Conservation (phyloP, 164 flowering plant species). For the Stephania cephalantha region DNA sequence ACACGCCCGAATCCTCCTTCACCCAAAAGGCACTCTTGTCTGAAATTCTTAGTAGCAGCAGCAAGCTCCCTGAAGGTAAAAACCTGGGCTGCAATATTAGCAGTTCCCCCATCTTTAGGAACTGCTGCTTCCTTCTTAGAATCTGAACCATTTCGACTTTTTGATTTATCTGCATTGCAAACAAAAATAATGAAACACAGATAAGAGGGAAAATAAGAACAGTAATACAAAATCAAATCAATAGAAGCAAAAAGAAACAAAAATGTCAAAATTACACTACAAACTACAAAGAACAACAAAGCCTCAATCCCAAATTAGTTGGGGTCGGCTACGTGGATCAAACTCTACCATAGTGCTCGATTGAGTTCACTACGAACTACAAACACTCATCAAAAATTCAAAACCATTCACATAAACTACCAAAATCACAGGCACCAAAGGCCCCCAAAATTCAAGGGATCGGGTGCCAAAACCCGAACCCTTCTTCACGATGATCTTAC, state of each 20-base stretch:
- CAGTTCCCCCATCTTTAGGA: conserved; percentile 51
- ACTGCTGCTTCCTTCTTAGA: conserved; percentile 48
- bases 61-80: conserved; percentile 84
- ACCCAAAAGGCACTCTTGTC: conserved; percentile 71
- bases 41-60: conserved; percentile 73
- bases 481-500: background rate
- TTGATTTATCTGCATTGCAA: conserved; percentile 46
- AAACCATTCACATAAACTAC: background rate
- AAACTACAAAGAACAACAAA: no score
- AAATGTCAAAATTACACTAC: background rate
- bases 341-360: no score
- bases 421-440: background rate
- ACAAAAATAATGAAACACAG: conserved; percentile 9
- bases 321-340: no score
- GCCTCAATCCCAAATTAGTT: no score
- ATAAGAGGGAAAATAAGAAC: background rate
- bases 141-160: conserved; percentile 44
- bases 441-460: background rate
- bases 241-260: background rate
- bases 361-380: background rate
- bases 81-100: conserved; percentile 78
- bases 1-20: conserved; percentile 96
- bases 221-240: background rate
- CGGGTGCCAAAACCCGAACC: background rate
- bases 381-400: background rate